Base-by-base conservation (phyloP, 2,329 filamentous ascomycete genomes). In the Aspergillus tubingensis region DNA sequence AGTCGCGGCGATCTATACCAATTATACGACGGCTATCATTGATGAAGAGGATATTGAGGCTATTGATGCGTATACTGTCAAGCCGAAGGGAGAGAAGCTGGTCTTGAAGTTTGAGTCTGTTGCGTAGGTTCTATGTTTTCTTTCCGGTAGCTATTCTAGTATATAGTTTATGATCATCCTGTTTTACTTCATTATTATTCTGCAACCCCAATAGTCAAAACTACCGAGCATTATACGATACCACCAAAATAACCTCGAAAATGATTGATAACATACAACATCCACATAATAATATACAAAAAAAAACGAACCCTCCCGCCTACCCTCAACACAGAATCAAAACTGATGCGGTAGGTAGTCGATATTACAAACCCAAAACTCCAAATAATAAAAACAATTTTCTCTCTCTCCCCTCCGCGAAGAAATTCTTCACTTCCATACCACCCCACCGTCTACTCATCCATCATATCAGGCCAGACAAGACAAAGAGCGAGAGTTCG, bases 1-100 rank as follows among this genome's bases (percentile, higher is more conserved):
- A 5, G 77, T 89, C 32, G 88, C 89, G 0, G 84, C 85, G 1
- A 84, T 95, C 5, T 94, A 92, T 73, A 84, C 85, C 3, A 90
- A 88, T 58, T 90, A 85, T 70, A 81, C 74, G 5, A 89, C 84
- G 0, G 72, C 80, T 3, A 80, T 90, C 54, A 80, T 90, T 2
- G 79, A 89, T 59, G 88, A 90, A 65, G 77, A 80, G 1, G 84
- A 83, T 0, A 88, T 91, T 63, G 85, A 89, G 68, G 86, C 85
- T 64, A 83, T 82, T 2, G 88, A 90, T 74, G 84, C 83, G 2
- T 90, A 90, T 67, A 86, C 86, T 0, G 82, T 83, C 0, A 82
- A 84, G 19, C 88, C 88, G 1, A 77, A 70, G 25, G 81, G 83
- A 11, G 85, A 88, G 62, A 82, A 81, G 65, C 71, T 90, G n/a